phyloP scores from a whole-genome alignment of 306 rosid genomes.

The Sindora glabra region DNA sequence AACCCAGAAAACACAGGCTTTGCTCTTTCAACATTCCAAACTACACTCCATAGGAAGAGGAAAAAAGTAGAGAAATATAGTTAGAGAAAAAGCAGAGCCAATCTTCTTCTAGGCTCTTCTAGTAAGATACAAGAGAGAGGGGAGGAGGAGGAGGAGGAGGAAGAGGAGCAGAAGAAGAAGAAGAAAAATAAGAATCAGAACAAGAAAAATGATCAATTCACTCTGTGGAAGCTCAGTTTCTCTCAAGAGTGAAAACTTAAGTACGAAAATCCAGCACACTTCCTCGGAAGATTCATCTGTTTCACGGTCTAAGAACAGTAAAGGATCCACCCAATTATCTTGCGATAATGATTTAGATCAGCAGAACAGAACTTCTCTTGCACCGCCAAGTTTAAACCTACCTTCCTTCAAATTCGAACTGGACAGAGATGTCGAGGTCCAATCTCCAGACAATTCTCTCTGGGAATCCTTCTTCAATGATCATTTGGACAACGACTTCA shows the following conservation, averaged over 20 bases:
- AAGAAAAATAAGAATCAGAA: too few relatives aligned
- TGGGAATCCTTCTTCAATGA: conserved; percentile 84
- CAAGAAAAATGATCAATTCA: conserved; percentile 52
- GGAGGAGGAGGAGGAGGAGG: too few relatives aligned
- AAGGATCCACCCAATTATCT: too few relatives aligned
- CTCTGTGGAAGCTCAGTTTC: conserved; percentile 65
- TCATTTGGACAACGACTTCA: conserved; percentile 67
- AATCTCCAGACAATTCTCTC: conserved; percentile 66
- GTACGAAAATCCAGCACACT: conserved; percentile 36
- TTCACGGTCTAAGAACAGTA: conserved; percentile 36
- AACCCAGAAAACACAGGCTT: conserved; percentile 25
- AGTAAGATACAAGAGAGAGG: neutral
- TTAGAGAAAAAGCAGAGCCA: too few relatives aligned
- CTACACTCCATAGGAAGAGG: too few relatives aligned
- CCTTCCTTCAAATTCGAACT: conserved; percentile 54
- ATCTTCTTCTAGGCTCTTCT: too few relatives aligned
- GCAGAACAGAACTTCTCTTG: conserved; percentile 27
- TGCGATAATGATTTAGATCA: conserved; percentile 42
- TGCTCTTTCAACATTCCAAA: conserved; percentile 36
- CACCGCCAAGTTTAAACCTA: conserved; percentile 64
- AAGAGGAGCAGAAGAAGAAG: neutral
- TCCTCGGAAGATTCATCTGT: conserved; percentile 38
- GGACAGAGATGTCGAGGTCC: conserved; percentile 69
- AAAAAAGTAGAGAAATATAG: too few relatives aligned
- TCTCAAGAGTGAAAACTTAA: conserved; percentile 48